Evolutionary conservation across 2,329 filamentous ascomycete species (phyloP).

Genomic region (Talaromyces sp.): DNA sequence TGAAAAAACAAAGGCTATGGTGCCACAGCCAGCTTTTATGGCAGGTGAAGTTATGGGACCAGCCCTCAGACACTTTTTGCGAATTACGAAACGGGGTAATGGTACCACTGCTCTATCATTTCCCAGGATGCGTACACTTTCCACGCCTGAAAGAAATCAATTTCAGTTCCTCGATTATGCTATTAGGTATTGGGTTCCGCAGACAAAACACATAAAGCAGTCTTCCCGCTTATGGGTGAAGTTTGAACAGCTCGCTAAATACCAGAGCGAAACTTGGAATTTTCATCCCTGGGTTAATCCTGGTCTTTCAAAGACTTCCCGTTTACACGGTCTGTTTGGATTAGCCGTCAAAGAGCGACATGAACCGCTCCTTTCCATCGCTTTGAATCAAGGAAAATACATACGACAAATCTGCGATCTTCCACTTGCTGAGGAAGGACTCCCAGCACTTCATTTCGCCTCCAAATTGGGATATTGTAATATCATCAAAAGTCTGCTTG

Average conservation of each 20-base stretch:
- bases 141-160: conserved; percentile 9
- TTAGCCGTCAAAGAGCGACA: conserved; percentile 25
- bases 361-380: conserved; percentile 21
- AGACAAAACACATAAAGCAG: conserved; percentile 19
- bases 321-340: conserved; percentile 22
- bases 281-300: conserved; percentile 25
- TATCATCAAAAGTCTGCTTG: conserved; percentile 4
- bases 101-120: neutral
- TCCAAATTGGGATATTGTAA: conserved; percentile 20
- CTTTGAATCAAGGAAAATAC: neutral
- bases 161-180: conserved; percentile 24
- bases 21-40: conserved; percentile 8
- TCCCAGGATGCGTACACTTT: conserved; percentile 9
- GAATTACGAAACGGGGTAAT: neutral
- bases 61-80: conserved; percentile 4
- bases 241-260: conserved; percentile 20
- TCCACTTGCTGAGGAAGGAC: conserved; percentile 21
- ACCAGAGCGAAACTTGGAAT: conserved; percentile 24
- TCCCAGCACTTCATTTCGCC: conserved; percentile 24
- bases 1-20: neutral
- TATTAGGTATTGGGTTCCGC: conserved; percentile 19
- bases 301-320: conserved; percentile 20
- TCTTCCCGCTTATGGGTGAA: conserved; percentile 19
- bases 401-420: conserved; percentile 21
- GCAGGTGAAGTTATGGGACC: conserved; percentile 6